Conservation (phyloP, 768 basidiomycete genomes). For the Rhodotorula taiwanensis region DNA sequence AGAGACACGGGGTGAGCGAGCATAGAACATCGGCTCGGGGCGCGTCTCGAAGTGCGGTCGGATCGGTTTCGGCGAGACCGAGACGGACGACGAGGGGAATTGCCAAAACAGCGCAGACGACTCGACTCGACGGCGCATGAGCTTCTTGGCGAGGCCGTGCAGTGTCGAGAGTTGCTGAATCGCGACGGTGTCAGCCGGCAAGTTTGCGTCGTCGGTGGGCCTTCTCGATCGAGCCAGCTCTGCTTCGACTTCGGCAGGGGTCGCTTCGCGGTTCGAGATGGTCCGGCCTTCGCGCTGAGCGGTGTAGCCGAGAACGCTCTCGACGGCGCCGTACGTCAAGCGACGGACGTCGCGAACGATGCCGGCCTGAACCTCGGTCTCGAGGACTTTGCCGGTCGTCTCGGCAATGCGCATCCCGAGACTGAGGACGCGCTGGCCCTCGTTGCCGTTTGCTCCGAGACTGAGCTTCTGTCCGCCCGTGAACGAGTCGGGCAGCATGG, state of each 20-base stretch:
- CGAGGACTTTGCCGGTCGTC: conserved; percentile 57
- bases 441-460: conserved; percentile 42
- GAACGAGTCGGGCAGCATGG: conserved; percentile 62
- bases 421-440: conserved; percentile 58
- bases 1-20: conserved; percentile 7
- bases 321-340: conserved; percentile 63
- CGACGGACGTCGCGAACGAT: conserved; percentile 62
- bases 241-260: background rate
- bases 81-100: conserved; percentile 15
- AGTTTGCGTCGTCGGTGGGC: conserved; percentile 10
- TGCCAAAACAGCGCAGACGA: conserved; percentile 26
- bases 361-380: conserved; percentile 64
- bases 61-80: conserved; percentile 16
- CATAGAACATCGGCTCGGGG: background rate
- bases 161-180: conserved; percentile 8
- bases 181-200: conserved; percentile 3
- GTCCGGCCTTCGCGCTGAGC: conserved; percentile 33
- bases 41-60: background rate
- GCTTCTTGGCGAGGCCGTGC: background rate
- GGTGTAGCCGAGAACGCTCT: conserved; percentile 44
- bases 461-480: conserved; percentile 44
- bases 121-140: conserved; percentile 11
- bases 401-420: conserved; percentile 68
- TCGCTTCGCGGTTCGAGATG: background rate
- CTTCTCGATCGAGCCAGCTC: background rate